Base-by-base conservation (phyloP, 495 filamentous ascomycete species). In the Echria macrotheca region DNA sequence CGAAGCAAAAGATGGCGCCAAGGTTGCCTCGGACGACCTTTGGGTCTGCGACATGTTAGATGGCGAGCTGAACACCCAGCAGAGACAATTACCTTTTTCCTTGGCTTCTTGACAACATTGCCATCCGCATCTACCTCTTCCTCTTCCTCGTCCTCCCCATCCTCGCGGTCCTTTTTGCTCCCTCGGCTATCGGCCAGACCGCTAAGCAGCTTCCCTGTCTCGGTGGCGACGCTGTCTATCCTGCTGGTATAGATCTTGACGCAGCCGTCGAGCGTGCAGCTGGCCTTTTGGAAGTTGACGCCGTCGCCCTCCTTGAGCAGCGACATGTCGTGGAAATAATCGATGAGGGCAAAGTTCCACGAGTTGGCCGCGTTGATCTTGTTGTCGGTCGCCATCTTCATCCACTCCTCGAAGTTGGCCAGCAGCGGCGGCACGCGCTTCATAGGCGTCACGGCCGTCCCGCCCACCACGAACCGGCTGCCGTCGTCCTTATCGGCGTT, bases 381-480 rank as follows among this genome's bases (percentile, higher is more conserved):
- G 74, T 99, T 99, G 72, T 99, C 93, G 18, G 91, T 97, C 8
- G 94, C 94, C 88, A 97, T 91, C 78, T 97, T 99, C 94, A 99
- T 97, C 93, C 93, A 97, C 62, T 99, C 94, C 67, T 99, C 93
- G 59, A 97, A 99, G 68, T 97, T 97, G 44, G 94, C 94, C 44
- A 97, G 65, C 47, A 99, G 86, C 0, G 93, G 94, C 23, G 96
- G 94, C 25, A 95, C 87, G 33, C 93, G 86, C 75, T 96, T 95
- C 85, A 96, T 89, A 12, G 93, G 93, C 24, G 93, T 97, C 41
- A 96, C 85, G 12, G 83, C 86, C 36, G 71, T 77, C 25, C 80
- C 79, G 42, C 73, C 79, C 24, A 87, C 81, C 21, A 78, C 68
- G 15, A 78, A 68, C 26, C 75, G 65, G 49, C 44, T 46, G 44